Conservation (phyloP, 176 grass and related monocot species). For the Phoenix roebelenii region DNA sequence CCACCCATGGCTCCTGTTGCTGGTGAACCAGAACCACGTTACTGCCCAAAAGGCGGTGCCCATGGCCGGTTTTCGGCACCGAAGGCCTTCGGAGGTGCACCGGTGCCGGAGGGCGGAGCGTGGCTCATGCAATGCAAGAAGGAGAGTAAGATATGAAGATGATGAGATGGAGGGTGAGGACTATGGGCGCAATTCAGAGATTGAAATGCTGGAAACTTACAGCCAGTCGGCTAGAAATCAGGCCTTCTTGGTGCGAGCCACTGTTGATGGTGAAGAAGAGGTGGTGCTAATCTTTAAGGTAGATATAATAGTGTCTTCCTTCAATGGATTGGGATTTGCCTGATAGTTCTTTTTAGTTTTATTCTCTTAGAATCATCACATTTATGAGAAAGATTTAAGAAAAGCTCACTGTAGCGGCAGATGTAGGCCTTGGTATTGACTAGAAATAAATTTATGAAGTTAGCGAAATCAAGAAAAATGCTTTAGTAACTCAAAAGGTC, state of each 20-base stretch:
- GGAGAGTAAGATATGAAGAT: constrained; percentile 43
- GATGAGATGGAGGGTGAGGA: constrained; percentile 24
- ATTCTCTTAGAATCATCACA: not conserved
- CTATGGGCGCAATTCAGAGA: constrained; percentile 66
- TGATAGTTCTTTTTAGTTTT: not conserved
- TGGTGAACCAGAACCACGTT: no score
- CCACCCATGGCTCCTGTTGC: not conserved
- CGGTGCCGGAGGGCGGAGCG: not conserved
- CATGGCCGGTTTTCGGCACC: not conserved
- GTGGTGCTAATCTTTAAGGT: constrained; percentile 77
- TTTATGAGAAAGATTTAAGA: not conserved
- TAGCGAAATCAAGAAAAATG: no score
- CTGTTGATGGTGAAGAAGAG: constrained; percentile 45
- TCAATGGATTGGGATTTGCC: no score
- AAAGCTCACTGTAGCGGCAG: no score
- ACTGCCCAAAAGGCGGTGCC: not conserved
- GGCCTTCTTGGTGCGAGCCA: constrained; percentile 58
- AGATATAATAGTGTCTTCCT: not conserved
- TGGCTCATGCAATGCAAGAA: constrained; percentile 28
- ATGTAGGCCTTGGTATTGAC: no score
- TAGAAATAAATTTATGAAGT: no score
- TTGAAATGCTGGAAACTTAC: constrained; percentile 60
- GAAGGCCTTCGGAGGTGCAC: not conserved
- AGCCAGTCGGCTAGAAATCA: constrained; percentile 42
- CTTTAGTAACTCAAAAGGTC: no score